Percentiles rank a stretch among this genome's conserved stretches.
Evolutionary conservation across 139 green algal species (phyloP).

Genomic region (Diplosphaera chodatii): DNA sequence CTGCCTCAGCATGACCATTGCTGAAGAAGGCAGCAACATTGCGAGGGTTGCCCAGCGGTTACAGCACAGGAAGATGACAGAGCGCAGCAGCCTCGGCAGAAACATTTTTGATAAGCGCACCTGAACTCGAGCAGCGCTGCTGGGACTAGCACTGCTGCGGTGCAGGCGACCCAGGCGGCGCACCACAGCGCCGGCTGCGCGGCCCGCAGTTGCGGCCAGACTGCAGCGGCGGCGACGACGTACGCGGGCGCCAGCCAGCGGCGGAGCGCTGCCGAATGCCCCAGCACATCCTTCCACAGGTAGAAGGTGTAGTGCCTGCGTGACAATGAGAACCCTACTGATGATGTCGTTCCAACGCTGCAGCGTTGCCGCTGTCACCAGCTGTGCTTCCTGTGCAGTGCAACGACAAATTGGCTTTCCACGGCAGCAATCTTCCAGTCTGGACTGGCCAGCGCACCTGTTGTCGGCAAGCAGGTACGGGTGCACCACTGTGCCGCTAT

Average conservation of each 20-base stretch:
- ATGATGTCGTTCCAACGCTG: too few relatives aligned
- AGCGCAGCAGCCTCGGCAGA: not conserved
- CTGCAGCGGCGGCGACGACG: conserved; percentile 17
- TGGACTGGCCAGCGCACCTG: too few relatives aligned
- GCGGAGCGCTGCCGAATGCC: conserved; percentile 2
- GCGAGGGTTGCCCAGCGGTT: too few relatives aligned
- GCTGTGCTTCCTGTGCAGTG: too few relatives aligned
- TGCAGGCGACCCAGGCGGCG: conserved; percentile 23
- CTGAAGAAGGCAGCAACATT: too few relatives aligned
- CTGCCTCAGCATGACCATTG: too few relatives aligned
- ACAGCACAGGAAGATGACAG: too few relatives aligned
- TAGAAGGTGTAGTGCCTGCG: conserved; percentile 91
- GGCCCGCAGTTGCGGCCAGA: conserved; percentile 21
- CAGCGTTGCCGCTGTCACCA: too few relatives aligned
- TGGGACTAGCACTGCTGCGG: conserved; percentile 55
- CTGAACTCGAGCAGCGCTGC: conserved; percentile 81
- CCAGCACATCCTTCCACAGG: conserved; percentile 67
- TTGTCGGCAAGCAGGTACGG: conserved; percentile 95
- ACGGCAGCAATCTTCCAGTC: too few relatives aligned
- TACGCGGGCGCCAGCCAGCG: conserved; percentile 50
- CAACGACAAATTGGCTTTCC: too few relatives aligned
- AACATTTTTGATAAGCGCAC: conserved; percentile 12
- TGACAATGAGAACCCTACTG: not conserved
- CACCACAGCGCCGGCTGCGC: conserved; percentile 28
- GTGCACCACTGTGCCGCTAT: conserved; percentile 61